These are phyloP conservation scores for Licmophora abbreviata DNA, from an alignment of 108 stramenopile species.

Conservation along the genomic window DNA sequence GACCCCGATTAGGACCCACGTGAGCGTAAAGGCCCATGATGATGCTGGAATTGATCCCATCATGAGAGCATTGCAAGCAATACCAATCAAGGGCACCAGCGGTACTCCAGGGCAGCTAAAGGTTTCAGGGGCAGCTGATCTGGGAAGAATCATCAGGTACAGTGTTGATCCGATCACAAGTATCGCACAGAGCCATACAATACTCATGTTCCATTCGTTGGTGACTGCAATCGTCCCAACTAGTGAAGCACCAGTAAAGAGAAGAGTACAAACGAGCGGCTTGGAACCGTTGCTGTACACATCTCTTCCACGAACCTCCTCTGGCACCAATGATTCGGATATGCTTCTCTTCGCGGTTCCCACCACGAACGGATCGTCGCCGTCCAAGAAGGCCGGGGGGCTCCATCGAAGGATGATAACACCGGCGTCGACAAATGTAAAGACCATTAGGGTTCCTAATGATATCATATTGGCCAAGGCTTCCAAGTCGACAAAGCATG, in stretches of 20 bases:
- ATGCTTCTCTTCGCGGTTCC: no score
- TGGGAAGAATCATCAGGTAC: neutral
- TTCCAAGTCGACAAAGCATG: slow-evolving; percentile 45
- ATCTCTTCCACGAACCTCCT: neutral
- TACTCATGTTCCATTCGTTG: neutral
- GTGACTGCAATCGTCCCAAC: neutral
- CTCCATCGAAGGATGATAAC: slow-evolving; percentile 40
- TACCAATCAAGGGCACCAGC: slow-evolving; percentile 30
- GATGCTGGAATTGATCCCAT: slow-evolving; percentile 35
- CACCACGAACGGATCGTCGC: neutral
- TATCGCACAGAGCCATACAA: neutral
- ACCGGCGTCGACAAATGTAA: slow-evolving; percentile 52
- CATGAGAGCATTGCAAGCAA: slow-evolving; percentile 39
- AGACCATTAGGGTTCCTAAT: slow-evolving; percentile 53
- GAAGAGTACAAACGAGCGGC: neutral
- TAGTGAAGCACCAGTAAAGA: neutral
- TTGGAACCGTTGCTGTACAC: slow-evolving; percentile 7
- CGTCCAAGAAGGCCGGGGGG: neutral
- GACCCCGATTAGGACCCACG: slow-evolving; percentile 33
- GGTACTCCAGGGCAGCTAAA: slow-evolving; percentile 48
- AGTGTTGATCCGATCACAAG: neutral
- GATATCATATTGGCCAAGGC: slow-evolving; percentile 50
- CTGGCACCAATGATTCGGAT: no score
- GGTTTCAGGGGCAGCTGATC: slow-evolving; percentile 8
- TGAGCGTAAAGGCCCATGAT: slow-evolving; percentile 25